These are phyloP conservation scores for Globisporangium takayamanum DNA, from an alignment of 352 stramenopile genomes.

Conservation along the genomic window DNA sequence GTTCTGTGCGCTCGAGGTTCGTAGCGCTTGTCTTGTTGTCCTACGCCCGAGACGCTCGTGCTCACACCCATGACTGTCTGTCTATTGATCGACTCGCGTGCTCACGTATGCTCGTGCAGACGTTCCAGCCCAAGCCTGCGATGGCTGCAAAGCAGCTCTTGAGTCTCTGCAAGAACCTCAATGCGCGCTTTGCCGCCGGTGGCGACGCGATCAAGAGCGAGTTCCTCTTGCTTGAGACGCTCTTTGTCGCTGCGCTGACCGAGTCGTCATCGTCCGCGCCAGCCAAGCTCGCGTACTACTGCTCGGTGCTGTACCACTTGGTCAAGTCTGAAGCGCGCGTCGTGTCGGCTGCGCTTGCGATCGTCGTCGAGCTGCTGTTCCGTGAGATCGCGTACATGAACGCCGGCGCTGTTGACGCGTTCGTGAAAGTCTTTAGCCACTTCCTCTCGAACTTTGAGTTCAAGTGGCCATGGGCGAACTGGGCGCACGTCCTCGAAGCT, in stretches of 20 bases:
- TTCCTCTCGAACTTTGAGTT: conserved; percentile 87
- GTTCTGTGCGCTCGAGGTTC: conserved; percentile 42
- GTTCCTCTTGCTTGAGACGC: conserved; percentile 69
- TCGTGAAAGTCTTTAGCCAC: conserved; percentile 79
- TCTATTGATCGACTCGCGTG: too few species aligned
- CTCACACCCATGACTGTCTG: not conserved
- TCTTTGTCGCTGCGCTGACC: conserved; percentile 54
- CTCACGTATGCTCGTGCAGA: conserved; percentile 22
- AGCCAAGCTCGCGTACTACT: conserved; percentile 55
- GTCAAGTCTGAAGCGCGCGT: conserved; percentile 64
- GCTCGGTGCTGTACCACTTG: conserved; percentile 67
- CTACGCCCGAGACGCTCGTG: not conserved
- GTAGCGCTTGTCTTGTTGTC: not conserved
- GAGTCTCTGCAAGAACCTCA: conserved; percentile 45
- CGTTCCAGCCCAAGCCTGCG: conserved; percentile 58
- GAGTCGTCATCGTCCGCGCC: conserved; percentile 21
- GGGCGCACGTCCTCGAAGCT: conserved; percentile 71
- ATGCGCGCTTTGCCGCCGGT: conserved; percentile 51
- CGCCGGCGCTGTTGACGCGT: conserved; percentile 42
- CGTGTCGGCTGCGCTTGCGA: conserved; percentile 68
- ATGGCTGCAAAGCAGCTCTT: conserved; percentile 72
- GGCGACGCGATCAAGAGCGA: conserved; percentile 54
- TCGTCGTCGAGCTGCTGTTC: conserved; percentile 82
- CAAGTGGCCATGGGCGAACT: conserved; percentile 80
- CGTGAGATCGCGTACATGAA: conserved; percentile 74